Evolutionary conservation across 225 moss, liverwort and hornwort species (phyloP).

Genomic region (Marchantia polymorpha): DNA sequence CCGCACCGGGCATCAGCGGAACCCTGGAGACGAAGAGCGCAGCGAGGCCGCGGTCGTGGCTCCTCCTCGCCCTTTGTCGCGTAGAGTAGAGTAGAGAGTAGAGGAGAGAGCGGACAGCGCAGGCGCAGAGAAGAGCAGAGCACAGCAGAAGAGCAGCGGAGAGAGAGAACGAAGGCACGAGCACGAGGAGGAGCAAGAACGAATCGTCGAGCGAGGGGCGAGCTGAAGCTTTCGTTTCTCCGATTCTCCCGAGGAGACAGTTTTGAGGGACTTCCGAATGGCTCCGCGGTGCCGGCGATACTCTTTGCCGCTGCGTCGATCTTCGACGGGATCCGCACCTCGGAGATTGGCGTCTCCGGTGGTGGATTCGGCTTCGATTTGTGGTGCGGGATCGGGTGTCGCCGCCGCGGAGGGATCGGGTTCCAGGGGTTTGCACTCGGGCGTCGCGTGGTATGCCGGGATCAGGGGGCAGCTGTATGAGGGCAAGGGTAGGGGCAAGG

Average conservation of each 20-base stretch:
- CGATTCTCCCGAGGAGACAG: not conserved
- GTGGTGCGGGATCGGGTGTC: not conserved
- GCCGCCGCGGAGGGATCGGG: not conserved
- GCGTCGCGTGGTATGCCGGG: constrained; percentile 24
- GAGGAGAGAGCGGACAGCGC: not conserved
- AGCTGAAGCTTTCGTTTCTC: not conserved
- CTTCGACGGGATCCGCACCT: constrained; percentile 8
- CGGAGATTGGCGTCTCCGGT: not conserved
- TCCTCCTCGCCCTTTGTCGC: not conserved
- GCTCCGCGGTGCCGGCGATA: constrained; percentile 32
- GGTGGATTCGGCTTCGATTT: not conserved
- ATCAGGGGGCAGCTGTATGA: constrained; percentile 16
- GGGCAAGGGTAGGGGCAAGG: not conserved
- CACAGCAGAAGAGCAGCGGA: not conserved
- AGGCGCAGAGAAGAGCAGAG: too few species aligned
- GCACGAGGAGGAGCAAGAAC: not conserved
- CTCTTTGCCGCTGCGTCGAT: constrained; percentile 15
- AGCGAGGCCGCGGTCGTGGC: not conserved
- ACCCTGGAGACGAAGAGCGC: not conserved
- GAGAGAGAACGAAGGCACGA: not conserved
- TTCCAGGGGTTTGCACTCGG: constrained; percentile 23
- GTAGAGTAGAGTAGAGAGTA: not conserved
- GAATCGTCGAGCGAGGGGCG: not conserved
- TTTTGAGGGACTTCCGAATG: constrained; percentile 14
- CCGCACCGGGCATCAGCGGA: not conserved